A percentile compares a stretch with the other conserved stretches of the same genome.
Conservation (phyloP, 495 filamentous ascomycete genomes). For the Apiosordaria backusii region DNA sequence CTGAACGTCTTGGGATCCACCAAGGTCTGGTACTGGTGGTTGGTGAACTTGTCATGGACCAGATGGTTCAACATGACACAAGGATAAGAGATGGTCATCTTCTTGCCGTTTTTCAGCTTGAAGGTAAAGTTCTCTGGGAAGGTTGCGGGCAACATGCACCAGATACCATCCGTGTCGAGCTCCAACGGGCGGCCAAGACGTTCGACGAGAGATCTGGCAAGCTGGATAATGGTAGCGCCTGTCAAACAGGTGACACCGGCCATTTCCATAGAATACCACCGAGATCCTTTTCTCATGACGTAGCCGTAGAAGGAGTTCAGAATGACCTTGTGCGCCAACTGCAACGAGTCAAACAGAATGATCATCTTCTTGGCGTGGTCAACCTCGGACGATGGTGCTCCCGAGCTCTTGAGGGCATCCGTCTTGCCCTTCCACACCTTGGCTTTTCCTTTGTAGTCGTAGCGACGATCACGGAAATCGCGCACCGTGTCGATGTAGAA, state of each 20-base stretch:
- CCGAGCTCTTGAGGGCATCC: slow-evolving; percentile 75
- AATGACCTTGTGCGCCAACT: slow-evolving; percentile 98
- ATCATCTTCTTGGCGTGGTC: slow-evolving; percentile 99
- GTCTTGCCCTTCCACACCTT: slow-evolving; percentile 99
- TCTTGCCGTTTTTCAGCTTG: slow-evolving; percentile 91
- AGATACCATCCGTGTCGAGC: slow-evolving; percentile 99
- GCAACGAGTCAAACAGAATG: slow-evolving; percentile 89
- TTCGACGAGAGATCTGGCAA: slow-evolving; percentile 92
- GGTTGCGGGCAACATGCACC: slow-evolving; percentile 97
- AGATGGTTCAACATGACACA: slow-evolving; percentile 99
- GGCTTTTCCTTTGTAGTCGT: slow-evolving; percentile 96
- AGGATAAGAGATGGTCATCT: slow-evolving; percentile 90
- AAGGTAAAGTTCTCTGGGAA: slow-evolving; percentile 98
- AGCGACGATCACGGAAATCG: slow-evolving; percentile 90
- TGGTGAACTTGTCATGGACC: slow-evolving; percentile 92
- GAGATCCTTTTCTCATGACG: slow-evolving; percentile 97
- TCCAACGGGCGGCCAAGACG: slow-evolving; percentile 90
- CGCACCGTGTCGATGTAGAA: slow-evolving; percentile 98
- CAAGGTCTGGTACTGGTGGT: slow-evolving; percentile 92
- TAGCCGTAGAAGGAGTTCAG: slow-evolving; percentile 99
- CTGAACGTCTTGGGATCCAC: slow-evolving; percentile 73
- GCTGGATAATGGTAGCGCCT: slow-evolving; percentile 94
- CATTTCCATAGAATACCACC: slow-evolving; percentile 99
- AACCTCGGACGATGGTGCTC: slow-evolving; percentile 71
- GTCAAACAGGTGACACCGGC: slow-evolving; percentile 97